Conservation (phyloP, 805 yeast genomes). For the Nakazawaea anatomiae region DNA sequence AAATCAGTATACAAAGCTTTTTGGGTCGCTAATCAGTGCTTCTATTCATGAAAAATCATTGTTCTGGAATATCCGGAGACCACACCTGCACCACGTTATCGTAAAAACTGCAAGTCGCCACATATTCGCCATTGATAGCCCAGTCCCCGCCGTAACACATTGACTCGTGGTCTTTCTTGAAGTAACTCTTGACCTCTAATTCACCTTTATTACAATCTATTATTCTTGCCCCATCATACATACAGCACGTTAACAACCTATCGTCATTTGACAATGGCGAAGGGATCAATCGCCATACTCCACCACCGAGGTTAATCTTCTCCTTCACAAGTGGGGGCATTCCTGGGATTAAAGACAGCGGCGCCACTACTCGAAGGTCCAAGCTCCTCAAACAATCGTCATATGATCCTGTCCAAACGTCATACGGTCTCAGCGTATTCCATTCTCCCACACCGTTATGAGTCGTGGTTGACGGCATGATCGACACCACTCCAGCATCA, state of each 20-base stretch:
- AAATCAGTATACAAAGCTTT: neutral
- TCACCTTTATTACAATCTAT: constrained; percentile 28
- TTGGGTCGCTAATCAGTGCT: neutral
- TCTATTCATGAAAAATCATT: neutral
- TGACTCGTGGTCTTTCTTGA: constrained; percentile 73
- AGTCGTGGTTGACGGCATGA: constrained; percentile 48
- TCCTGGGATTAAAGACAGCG: constrained; percentile 35
- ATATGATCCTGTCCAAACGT: constrained; percentile 84
- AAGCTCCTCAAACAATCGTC: constrained; percentile 71
- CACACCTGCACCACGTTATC: constrained; percentile 79
- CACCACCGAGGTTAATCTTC: constrained; percentile 69
- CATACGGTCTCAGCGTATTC: constrained; percentile 32
- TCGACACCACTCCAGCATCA: constrained; percentile 87
- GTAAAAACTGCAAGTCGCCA: constrained; percentile 88
- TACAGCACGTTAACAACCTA: constrained; percentile 73
- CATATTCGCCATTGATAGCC: constrained; percentile 40
- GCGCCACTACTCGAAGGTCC: constrained; percentile 57
- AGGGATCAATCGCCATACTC: constrained; percentile 90
- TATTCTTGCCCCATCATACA: constrained; percentile 91
- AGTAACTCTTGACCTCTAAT: constrained; percentile 31
- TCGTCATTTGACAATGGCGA: constrained; percentile 34
- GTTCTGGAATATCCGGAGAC: constrained; percentile 27
- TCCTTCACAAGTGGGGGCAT: constrained; percentile 42
- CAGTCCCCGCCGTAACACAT: constrained; percentile 98
- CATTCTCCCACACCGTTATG: constrained; percentile 31